These are phyloP conservation scores for Medicago truncatula DNA, from an alignment of 306 rosid species.

Conservation along the genomic window MtrunA17r5.0-ANR NC_053045.1:56190001-56190500, in stretches of 20 bases:
- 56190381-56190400: constrained; percentile 75
- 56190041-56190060: constrained; percentile 72
- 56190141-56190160: constrained; percentile 89
- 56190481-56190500: constrained; percentile 51
- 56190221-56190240: constrained; percentile 63
- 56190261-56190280: constrained; percentile 27
- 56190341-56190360: constrained; percentile 47
- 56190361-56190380: constrained; percentile 41
- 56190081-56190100: constrained; percentile 76
- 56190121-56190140: constrained; percentile 86
- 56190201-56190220: constrained; percentile 52
- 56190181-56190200: constrained; percentile 27
- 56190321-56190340: constrained; percentile 50
- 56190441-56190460: constrained; percentile 46
- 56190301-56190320: constrained; percentile 44
- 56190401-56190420: constrained; percentile 73
- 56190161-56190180: constrained; percentile 44
- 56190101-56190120: constrained; percentile 88
- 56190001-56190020: constrained; percentile 73
- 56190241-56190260: constrained; percentile 44
- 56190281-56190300: constrained; percentile 14
- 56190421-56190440: constrained; percentile 39
- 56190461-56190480: constrained; percentile 90
- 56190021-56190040: constrained; percentile 74
- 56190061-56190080: constrained; percentile 69